Evolutionary conservation across 805 yeast species (phyloP), one percentile per base, ranked within the genome.

Genomic region (Starmerella ratchasimensis): DNA sequence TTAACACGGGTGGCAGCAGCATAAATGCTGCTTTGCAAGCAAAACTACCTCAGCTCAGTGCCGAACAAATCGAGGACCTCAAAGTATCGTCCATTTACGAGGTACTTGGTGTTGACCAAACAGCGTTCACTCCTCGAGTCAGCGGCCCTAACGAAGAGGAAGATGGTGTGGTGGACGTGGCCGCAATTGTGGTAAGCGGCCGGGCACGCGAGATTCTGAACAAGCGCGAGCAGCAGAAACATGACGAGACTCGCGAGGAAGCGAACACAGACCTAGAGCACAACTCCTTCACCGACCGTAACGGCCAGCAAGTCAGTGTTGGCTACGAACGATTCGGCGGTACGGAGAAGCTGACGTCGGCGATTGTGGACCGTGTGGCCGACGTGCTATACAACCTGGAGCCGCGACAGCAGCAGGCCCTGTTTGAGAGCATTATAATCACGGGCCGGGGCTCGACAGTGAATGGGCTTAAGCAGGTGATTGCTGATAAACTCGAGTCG

Each of bases 241-340:
- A 59, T 54, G 25, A 22, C 8, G 49, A 51, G 44, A 33, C 50
- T 39, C 57, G 53, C 14, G 60, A 57, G 25, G 61, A 52, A 28
- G 55, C 54, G 11, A 86, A 88, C 59, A 64, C 70, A 27, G 88
- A 82, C 52, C 56, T 76, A 41, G 88, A 80, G 49, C 67, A 62
- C n/a, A 86, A 84, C 56, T 55, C 65, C 5, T 88, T 86, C 53
- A 54, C 63, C 22, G 93, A 80, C 57, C 57, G 67, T 8, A 51
- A 58, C 4, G 79, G 81, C 3, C 62, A 68, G 34, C 61, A 61
- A 38, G 54, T 80, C n/a, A 62, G 63, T 6, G 73, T 88, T n/a
- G 97, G 97, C 2, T 80, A 76, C 43, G 94, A 84, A 61, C 67
- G 97, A 50, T 88, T 88, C 58, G 76, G 71, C 54, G 97, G 96